These are phyloP conservation scores for Thelonectria olida DNA, from an alignment of 2,329 filamentous ascomycete genomes.

Conservation along the genomic window DNA sequence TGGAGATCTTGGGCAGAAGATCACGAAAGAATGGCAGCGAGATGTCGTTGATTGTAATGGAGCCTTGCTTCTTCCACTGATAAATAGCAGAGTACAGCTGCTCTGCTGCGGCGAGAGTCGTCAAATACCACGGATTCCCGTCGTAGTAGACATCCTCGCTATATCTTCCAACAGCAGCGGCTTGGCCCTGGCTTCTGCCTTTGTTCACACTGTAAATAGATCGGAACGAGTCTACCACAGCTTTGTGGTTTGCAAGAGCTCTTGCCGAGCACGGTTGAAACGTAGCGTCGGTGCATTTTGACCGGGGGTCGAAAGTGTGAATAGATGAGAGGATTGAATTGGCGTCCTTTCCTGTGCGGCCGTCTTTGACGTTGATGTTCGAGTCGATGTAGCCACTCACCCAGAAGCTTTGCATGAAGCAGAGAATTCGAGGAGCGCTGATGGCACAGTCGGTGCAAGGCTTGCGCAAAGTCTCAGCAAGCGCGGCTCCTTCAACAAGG, in stretches of 20 bases:
- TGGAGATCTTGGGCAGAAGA: conserved; percentile 15
- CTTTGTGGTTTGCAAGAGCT: conserved; percentile 77
- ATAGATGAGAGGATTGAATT: conserved; percentile 73
- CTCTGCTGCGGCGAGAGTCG: conserved; percentile 78
- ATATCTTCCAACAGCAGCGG: conserved; percentile 71
- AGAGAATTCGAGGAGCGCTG: conserved; percentile 73
- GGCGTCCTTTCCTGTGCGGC: conserved; percentile 72
- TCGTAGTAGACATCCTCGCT: conserved; percentile 76
- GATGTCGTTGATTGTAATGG: conserved; percentile 54
- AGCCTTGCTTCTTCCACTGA: conserved; percentile 70
- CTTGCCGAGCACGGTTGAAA: conserved; percentile 77
- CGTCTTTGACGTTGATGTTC: conserved; percentile 70
- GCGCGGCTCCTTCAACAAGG: conserved; percentile 69
- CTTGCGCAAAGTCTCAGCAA: conserved; percentile 70
- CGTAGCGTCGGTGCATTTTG: conserved; percentile 70
- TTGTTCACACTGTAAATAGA: conserved; percentile 72
- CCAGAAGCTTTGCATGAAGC: conserved; percentile 79
- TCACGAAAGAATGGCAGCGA: conserved; percentile 23
- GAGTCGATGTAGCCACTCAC: conserved; percentile 67
- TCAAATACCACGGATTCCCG: conserved; percentile 81
- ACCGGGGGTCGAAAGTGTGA: conserved; percentile 72
- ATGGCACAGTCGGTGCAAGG: conserved; percentile 67
- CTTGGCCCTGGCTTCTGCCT: conserved; percentile 64
- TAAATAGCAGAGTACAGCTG: conserved; percentile 78
- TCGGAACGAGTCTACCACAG: conserved; percentile 76